Conservation (phyloP, 2,329 filamentous ascomycete species). For the Neofusicoccum kwambonambiense region DNA sequence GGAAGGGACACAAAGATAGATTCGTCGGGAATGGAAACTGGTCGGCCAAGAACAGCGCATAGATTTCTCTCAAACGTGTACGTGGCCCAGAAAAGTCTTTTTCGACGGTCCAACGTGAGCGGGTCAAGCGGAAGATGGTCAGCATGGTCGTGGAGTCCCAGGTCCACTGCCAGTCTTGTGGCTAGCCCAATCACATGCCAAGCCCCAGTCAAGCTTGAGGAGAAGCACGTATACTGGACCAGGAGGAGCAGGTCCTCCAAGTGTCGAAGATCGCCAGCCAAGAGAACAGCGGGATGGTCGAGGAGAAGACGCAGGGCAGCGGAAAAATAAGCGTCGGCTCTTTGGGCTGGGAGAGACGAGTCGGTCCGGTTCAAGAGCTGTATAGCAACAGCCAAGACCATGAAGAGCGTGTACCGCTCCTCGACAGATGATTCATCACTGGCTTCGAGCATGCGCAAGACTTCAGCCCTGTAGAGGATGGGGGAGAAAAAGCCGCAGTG, state of each 20-base stretch:
- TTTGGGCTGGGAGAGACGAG: background rate
- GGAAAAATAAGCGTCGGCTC: background rate
- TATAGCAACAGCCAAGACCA: background rate
- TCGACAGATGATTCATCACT: background rate
- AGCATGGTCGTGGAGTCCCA: background rate
- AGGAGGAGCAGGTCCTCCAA: background rate
- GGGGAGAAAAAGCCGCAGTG: slow-evolving; percentile 3
- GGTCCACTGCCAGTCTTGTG: background rate
- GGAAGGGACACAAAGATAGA: background rate
- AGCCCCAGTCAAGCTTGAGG: background rate
- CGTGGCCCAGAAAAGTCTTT: background rate
- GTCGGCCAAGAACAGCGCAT: background rate
- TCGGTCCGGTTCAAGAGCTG: background rate
- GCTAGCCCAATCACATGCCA: background rate
- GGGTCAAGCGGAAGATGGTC: background rate
- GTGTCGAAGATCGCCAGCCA: background rate
- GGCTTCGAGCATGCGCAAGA: background rate
- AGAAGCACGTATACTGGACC: background rate
- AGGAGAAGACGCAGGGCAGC: background rate
- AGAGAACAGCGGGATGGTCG: background rate
- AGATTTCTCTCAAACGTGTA: background rate
- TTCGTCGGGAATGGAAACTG: background rate
- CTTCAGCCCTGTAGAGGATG: background rate
- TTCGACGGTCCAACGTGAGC: background rate
- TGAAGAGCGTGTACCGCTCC: background rate